These are phyloP conservation scores for Coemansia sp. DNA, from an alignment of 192 early-diverging fungal genomes.

Conservation along the genomic window DNA sequence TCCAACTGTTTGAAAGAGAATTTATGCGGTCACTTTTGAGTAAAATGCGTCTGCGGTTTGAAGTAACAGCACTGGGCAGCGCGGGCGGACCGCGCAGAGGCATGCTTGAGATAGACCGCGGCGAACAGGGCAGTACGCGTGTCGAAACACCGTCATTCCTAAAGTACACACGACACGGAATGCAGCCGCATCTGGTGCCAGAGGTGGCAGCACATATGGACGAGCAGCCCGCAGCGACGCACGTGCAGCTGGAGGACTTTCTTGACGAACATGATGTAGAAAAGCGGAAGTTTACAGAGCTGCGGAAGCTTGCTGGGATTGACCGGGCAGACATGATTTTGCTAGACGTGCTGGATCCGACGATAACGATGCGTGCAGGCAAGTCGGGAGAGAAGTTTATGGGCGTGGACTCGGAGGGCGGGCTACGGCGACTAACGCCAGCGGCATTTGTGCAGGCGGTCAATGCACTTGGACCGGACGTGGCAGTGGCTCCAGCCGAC, in stretches of 20 bases:
- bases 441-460: constrained; percentile 30
- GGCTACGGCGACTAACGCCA: constrained; percentile 30
- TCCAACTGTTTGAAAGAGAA: not conserved
- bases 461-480: constrained; percentile 34
- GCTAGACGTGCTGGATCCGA: constrained; percentile 46
- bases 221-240: constrained; percentile 32
- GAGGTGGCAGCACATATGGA: constrained; percentile 43
- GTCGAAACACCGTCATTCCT: constrained; percentile 46
- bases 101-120: constrained; percentile 24
- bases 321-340: constrained; percentile 25
- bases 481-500: constrained; percentile 46
- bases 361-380: constrained; percentile 15
- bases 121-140: not conserved
- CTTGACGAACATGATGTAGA: constrained; percentile 20
- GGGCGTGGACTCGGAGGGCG: constrained; percentile 46
- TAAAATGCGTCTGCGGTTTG: constrained; percentile 43
- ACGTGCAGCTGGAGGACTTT: constrained; percentile 54
- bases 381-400: constrained; percentile 39
- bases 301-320: constrained; percentile 33
- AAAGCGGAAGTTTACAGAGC: constrained; percentile 11
- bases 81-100: constrained; percentile 26
- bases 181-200: constrained; percentile 52
- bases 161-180: constrained; percentile 48
- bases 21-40: not conserved
- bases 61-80: constrained; percentile 12